A percentile compares a stretch with the other conserved stretches of the same genome.
Evolutionary conservation across 2,329 filamentous ascomycete genomes (phyloP).

Genomic region (Lasiodiplodia sp.): DNA sequence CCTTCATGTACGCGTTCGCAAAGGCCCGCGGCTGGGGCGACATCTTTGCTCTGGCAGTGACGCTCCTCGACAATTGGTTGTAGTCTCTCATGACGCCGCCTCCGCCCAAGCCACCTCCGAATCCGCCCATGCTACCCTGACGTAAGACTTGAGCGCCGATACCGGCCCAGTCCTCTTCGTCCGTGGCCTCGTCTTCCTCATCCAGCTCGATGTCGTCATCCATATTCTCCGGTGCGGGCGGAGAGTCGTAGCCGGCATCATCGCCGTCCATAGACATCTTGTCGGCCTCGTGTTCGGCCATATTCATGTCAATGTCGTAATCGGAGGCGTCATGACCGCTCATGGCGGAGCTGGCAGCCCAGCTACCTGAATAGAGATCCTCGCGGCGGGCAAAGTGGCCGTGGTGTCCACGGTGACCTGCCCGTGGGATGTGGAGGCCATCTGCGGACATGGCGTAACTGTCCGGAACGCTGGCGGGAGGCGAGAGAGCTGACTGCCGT

Average conservation of each 20-base stretch:
- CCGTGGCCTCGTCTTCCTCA: constrained; percentile 72
- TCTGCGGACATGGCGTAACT: constrained; percentile 51
- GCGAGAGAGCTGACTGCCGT: constrained; percentile 45
- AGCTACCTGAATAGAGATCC: constrained; percentile 62
- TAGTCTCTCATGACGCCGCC: constrained; percentile 27
- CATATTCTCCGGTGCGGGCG: constrained; percentile 67
- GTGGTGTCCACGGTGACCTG: constrained; percentile 30
- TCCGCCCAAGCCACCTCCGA: constrained; percentile 33
- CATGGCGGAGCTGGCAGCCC: constrained; percentile 73
- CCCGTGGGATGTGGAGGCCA: constrained; percentile 57
- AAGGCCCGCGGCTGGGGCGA: constrained; percentile 11
- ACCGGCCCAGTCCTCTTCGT: constrained; percentile 94
- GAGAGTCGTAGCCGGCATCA: constrained; percentile 52
- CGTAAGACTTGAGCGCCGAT: constrained; percentile 87
- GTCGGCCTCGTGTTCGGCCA: constrained; percentile 86
- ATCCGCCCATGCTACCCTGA: constrained; percentile 58
- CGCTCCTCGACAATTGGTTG: constrained; percentile 17
- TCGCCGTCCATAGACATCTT: constrained; percentile 92
- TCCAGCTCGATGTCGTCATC: constrained; percentile 73
- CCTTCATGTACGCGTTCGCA: neutral
- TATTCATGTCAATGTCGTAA: constrained; percentile 59
- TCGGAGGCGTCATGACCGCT: constrained; percentile 75
- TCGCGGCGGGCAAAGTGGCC: constrained; percentile 31
- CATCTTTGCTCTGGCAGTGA: constrained; percentile 11
- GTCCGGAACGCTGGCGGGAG: constrained; percentile 59